Evolutionary conservation across 2,329 filamentous ascomycete species (phyloP).

Genomic region (Colletotrichum falcatum): DNA sequence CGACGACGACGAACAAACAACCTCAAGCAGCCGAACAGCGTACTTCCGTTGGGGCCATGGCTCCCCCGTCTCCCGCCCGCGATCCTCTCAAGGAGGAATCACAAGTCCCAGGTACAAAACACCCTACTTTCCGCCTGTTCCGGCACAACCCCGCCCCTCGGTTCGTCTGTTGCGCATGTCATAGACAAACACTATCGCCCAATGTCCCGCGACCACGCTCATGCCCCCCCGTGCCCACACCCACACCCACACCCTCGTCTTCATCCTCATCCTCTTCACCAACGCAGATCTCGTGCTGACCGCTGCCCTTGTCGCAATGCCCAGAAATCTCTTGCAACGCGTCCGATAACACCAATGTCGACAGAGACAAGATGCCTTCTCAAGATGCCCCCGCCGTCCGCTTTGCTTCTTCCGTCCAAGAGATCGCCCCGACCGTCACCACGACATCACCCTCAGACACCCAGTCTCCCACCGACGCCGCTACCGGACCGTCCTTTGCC

Average conservation of each 20-base stretch:
- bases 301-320: conserved; percentile 38
- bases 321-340: conserved; percentile 32
- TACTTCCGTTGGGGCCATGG: conserved; percentile 25
- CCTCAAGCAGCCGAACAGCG: background rate
- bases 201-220: conserved; percentile 5
- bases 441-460: conserved; percentile 47
- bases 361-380: conserved; percentile 44
- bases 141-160: conserved; percentile 41
- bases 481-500: conserved; percentile 50
- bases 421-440: conserved; percentile 68
- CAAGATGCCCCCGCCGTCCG: conserved; percentile 67
- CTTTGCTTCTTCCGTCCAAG: conserved; percentile 77
- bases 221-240: conserved; percentile 10
- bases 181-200: conserved; percentile 32
- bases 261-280: conserved; percentile 1
- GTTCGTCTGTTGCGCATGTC: conserved; percentile 41
- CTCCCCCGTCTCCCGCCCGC: conserved; percentile 23
- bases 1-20: background rate
- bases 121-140: conserved; percentile 39
- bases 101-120: conserved; percentile 37
- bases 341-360: conserved; percentile 27
- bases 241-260: background rate
- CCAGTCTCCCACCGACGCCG: conserved; percentile 43
- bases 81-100: conserved; percentile 27
- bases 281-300: conserved; percentile 33